Conservation (phyloP, 116 monocot species). For the Phalaenopsis hybrid region DNA sequence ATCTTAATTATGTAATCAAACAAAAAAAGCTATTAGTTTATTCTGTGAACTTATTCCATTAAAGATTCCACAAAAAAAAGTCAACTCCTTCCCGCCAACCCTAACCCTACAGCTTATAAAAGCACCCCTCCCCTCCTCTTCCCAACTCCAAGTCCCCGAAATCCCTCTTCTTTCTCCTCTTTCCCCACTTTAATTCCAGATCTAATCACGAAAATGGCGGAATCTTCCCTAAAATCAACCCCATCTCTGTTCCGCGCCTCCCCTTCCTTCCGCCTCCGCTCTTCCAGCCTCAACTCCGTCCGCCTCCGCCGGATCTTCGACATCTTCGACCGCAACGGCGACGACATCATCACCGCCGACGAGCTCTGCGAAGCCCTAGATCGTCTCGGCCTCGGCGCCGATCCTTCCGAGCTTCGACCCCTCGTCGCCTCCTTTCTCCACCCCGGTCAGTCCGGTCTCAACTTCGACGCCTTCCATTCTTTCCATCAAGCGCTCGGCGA, state of each 20-base stretch:
- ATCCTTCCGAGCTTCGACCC: constrained; percentile 17
- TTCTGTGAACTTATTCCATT: too few relatives aligned
- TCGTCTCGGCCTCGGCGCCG: constrained; percentile 25
- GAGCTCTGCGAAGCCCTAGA: constrained; percentile 30
- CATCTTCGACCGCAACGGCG: constrained; percentile 47
- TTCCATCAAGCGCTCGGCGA: constrained; percentile 29
- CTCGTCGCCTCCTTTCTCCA: constrained; percentile 24
- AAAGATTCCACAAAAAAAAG: too few relatives aligned
- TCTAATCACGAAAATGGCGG: background rate
- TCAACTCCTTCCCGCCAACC: too few relatives aligned
- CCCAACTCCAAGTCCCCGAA: background rate
- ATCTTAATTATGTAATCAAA: too few relatives aligned
- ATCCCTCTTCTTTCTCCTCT: background rate
- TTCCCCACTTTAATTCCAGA: background rate
- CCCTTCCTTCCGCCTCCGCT: constrained; percentile 34
- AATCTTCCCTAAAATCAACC: background rate
- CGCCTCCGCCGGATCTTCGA: constrained; percentile 51
- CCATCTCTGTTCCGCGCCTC: background rate
- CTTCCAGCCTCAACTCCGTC: constrained; percentile 34
- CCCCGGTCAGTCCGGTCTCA: constrained; percentile 22
- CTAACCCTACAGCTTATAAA: background rate
- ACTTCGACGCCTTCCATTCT: constrained; percentile 32
- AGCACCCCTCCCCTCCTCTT: background rate
- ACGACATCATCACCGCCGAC: constrained; percentile 39
- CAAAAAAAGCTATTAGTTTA: too few relatives aligned